phyloP scores from a whole-genome alignment of 1,139 yeast species.

The Debaryomyces coudertii region DNA sequence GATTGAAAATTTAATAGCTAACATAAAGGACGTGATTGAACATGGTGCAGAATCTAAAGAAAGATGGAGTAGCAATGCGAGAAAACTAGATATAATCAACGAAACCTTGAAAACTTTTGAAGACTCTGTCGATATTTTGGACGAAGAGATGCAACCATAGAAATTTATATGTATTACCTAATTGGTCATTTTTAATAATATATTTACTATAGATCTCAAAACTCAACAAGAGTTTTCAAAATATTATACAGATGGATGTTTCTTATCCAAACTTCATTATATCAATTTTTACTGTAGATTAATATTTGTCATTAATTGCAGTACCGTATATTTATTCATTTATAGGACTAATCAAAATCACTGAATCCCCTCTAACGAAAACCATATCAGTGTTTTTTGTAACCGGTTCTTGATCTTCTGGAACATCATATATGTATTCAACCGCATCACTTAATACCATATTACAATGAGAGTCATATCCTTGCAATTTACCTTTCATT shows the following conservation, averaged over 20 bases:
- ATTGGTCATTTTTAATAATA: slow-evolving; percentile 2
- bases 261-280: neutral
- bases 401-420: slow-evolving; percentile 49
- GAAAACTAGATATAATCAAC: slow-evolving; percentile 32
- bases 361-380: slow-evolving; percentile 95
- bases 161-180: slow-evolving; percentile 1
- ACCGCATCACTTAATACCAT: slow-evolving; percentile 92
- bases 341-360: slow-evolving; percentile 68
- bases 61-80: slow-evolving; percentile 41
- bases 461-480: slow-evolving; percentile 95
- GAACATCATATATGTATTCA: slow-evolving; percentile 72
- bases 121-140: slow-evolving; percentile 14
- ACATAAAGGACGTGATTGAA: slow-evolving; percentile 31
- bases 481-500: slow-evolving; percentile 87
- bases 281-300: neutral
- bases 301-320: neutral
- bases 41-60: slow-evolving; percentile 37
- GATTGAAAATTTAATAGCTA: slow-evolving; percentile 28
- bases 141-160: slow-evolving; percentile 19
- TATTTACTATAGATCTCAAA: slow-evolving; percentile 6
- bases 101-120: slow-evolving; percentile 20
- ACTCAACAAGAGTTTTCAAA: neutral
- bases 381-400: slow-evolving; percentile 80
- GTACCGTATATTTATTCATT: slow-evolving; percentile 18
- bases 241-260: slow-evolving; percentile 5